These are phyloP conservation scores for Pythium inflatum DNA, from an alignment of 352 stramenopile species.

Conservation along the genomic window DNA sequence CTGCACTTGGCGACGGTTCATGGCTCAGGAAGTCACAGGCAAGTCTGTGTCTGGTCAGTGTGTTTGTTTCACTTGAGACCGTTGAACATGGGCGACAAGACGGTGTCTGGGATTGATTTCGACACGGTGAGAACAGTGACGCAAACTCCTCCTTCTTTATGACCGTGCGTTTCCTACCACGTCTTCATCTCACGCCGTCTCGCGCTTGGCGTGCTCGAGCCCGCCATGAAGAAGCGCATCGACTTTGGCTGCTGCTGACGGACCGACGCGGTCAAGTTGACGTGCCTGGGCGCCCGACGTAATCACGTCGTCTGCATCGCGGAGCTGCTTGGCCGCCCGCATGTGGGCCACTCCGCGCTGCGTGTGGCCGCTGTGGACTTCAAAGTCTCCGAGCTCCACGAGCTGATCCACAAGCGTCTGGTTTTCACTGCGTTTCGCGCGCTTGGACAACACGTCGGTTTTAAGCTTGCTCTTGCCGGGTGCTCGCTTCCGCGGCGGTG, in stretches of 20 bases:
- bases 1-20: constrained; percentile 74
- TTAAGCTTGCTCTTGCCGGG: constrained; percentile 20
- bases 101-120: not conserved
- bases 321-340: constrained; percentile 63
- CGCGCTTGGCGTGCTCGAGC: constrained; percentile 46
- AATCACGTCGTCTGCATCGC: constrained; percentile 45
- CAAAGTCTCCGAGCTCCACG: constrained; percentile 59
- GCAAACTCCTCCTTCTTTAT: too few species aligned
- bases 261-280: constrained; percentile 53
- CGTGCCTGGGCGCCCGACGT: constrained; percentile 62
- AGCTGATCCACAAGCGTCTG: constrained; percentile 65
- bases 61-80: too few species aligned
- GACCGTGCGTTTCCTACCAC: constrained; percentile 1
- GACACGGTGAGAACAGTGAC: not conserved
- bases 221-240: constrained; percentile 62
- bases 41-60: too few species aligned
- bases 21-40: constrained; percentile 25
- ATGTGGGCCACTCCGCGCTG: constrained; percentile 62
- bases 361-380: constrained; percentile 47
- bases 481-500: constrained; percentile 1
- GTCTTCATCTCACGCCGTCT: constrained; percentile 41
- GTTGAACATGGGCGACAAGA: too few species aligned
- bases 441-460: constrained; percentile 42
- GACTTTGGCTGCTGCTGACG: constrained; percentile 56
- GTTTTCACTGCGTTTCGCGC: constrained; percentile 48